A percentile compares a stretch with the other conserved stretches of the same genome.
Conservation (phyloP, 2,329 filamentous ascomycete genomes). For the Diplodia sapinea region DNA sequence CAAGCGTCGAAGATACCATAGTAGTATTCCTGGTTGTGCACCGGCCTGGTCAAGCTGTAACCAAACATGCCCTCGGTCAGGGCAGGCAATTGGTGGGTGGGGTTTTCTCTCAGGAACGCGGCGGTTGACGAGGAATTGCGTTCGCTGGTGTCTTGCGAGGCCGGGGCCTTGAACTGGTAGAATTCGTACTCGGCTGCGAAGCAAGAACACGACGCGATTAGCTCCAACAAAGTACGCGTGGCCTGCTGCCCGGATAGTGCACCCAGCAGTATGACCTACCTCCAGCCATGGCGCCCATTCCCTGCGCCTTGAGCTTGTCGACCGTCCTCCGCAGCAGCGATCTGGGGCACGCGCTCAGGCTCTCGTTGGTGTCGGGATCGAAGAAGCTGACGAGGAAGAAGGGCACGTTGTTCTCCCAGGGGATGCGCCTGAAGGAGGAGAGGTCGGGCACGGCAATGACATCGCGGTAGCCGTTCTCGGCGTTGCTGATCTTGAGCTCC, state of each 20-base stretch:
- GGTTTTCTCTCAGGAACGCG: slow-evolving; percentile 73
- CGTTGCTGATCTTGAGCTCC: slow-evolving; percentile 86
- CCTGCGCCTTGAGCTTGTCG: slow-evolving; percentile 69
- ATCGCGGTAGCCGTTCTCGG: slow-evolving; percentile 87
- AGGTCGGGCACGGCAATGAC: slow-evolving; percentile 83
- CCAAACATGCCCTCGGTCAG: slow-evolving; percentile 96
- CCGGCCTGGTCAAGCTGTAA: slow-evolving; percentile 84
- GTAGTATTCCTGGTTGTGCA: slow-evolving; percentile 92
- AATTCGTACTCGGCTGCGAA: slow-evolving; percentile 89
- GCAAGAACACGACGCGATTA: slow-evolving; percentile 31
- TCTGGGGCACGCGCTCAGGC: slow-evolving; percentile 78
- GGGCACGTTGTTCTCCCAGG: slow-evolving; percentile 86
- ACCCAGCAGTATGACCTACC: slow-evolving; percentile 57
- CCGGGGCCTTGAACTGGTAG: slow-evolving; percentile 82
- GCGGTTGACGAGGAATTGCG: slow-evolving; percentile 72
- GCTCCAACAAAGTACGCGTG: slow-evolving; percentile 32
- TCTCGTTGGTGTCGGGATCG: slow-evolving; percentile 76
- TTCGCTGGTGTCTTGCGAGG: slow-evolving; percentile 54
- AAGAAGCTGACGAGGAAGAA: slow-evolving; percentile 85
- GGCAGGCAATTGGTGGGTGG: slow-evolving; percentile 73
- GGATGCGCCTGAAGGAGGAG: slow-evolving; percentile 78
- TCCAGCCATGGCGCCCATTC: slow-evolving; percentile 87
- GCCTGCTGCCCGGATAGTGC: neutral
- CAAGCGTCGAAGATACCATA: slow-evolving; percentile 86
- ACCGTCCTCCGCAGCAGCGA: slow-evolving; percentile 73